A percentile compares a stretch with the other conserved stretches of the same genome.
Evolutionary conservation across 169 alveolate genomes (phyloP).

Genomic region (Babesia ovata): DNA sequence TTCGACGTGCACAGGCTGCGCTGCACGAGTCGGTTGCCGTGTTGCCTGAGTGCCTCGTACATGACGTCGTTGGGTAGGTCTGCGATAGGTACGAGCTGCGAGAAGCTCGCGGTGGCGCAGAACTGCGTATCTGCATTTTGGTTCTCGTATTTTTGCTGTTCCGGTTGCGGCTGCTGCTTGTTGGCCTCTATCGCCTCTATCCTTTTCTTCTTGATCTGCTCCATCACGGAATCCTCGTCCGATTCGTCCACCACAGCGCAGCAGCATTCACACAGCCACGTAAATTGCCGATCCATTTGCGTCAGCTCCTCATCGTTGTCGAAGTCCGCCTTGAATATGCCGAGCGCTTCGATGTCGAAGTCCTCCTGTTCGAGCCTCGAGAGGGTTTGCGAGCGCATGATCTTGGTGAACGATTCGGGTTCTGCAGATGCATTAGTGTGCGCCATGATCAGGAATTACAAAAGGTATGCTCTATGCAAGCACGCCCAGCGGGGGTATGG

Average conservation of each 20-base stretch:
- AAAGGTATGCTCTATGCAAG: too few species aligned
- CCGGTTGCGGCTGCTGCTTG: background rate
- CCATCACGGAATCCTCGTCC: constrained; percentile 10
- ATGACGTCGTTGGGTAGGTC: constrained; percentile 66
- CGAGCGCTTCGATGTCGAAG: constrained; percentile 35
- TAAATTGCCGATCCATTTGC: constrained; percentile 54
- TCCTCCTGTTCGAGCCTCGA: constrained; percentile 60
- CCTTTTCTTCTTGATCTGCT: background rate
- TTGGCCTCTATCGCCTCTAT: background rate
- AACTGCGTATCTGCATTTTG: background rate
- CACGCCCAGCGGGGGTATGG: too few species aligned
- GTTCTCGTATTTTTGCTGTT: background rate
- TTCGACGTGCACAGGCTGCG: constrained; percentile 47
- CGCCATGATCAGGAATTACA: too few species aligned
- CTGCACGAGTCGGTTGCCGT: constrained; percentile 64
- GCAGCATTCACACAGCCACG: constrained; percentile 59
- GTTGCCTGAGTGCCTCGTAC: constrained; percentile 66
- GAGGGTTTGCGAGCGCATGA: constrained; percentile 38
- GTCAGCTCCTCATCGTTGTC: constrained; percentile 14
- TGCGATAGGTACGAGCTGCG: constrained; percentile 6
- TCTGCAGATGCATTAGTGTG: constrained; percentile 18
- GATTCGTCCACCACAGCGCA: constrained; percentile 21
- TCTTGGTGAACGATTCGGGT: constrained; percentile 27
- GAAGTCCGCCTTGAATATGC: constrained; percentile 11
- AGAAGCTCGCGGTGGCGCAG: background rate